phyloP scores from a whole-genome alignment of 352 stramenopile species.

The Globisporangium mamillatum region DNA sequence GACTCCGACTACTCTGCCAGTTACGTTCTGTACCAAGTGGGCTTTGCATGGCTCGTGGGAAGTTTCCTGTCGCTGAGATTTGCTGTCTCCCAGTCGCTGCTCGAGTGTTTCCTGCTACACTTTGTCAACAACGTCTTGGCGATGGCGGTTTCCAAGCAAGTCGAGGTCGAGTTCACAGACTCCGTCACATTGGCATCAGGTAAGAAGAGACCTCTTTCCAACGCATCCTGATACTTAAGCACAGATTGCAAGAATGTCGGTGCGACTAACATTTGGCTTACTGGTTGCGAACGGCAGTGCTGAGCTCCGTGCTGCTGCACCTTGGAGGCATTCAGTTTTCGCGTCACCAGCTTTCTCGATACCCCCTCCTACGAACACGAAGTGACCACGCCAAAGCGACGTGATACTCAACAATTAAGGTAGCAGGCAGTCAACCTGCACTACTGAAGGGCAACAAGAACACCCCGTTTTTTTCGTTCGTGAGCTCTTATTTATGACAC shows the following conservation, averaged over 20 bases:
- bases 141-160: conserved; percentile 22
- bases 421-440: background rate
- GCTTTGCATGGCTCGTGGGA: conserved; percentile 44
- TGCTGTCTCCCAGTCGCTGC: conserved; percentile 34
- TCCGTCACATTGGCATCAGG: background rate
- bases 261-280: background rate
- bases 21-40: conserved; percentile 41
- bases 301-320: background rate
- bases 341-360: background rate
- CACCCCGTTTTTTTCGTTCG: too few species aligned
- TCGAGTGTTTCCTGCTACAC: conserved; percentile 60
- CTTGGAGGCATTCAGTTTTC: background rate
- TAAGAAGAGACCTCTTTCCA: background rate
- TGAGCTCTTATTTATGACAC: background rate
- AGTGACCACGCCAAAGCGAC: background rate
- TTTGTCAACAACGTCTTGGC: conserved; percentile 59
- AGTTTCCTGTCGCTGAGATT: conserved; percentile 41
- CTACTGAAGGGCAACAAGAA: background rate
- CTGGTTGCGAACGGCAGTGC: background rate
- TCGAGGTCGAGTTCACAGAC: conserved; percentile 3
- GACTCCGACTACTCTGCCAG: conserved; percentile 18
- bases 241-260: background rate
- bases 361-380: background rate
- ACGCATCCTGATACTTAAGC: background rate
- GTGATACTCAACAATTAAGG: background rate